These are phyloP conservation scores for Cymbopogon flexuosus DNA, from an alignment of 202 grass and related monocot genomes.

Conservation along the genomic window DNA sequence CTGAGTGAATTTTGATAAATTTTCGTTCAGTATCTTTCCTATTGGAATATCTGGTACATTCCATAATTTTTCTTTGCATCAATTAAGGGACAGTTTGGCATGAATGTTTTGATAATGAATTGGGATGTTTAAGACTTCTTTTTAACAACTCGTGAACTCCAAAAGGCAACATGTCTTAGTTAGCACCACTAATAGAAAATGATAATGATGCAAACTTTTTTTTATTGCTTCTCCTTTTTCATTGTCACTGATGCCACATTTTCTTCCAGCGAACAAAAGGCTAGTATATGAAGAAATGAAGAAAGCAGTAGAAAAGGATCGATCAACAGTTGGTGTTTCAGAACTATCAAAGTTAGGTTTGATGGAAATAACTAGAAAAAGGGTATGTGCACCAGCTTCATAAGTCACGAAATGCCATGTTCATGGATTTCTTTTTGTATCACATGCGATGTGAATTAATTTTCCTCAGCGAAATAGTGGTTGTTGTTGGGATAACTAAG, in stretches of 20 bases:
- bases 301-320: conserved; percentile 86
- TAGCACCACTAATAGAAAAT: background rate
- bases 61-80: background rate
- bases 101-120: background rate
- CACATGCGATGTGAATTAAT: background rate
- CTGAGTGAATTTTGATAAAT: background rate
- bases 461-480: background rate
- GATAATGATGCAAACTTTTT: background rate
- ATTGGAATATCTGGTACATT: conserved; percentile 7
- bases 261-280: conserved; percentile 70
- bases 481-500: background rate
- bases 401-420: background rate
- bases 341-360: conserved; percentile 89
- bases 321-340: conserved; percentile 82
- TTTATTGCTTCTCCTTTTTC: conserved; percentile 2
- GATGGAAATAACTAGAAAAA: conserved; percentile 99
- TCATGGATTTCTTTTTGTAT: background rate
- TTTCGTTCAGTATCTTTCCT: background rate
- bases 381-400: conserved; percentile 40
- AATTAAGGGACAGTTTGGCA: background rate
- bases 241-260: conserved; percentile 31
- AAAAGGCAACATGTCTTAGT: conserved; percentile 2
- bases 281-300: conserved; percentile 95
- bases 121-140: background rate
- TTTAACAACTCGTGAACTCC: background rate